Percentiles rank a stretch among this genome's conserved stretches.
These are phyloP conservation scores for Cyanidiococcus yangmingshanensis DNA, from an alignment of 23 red algal genomes.

Conservation along the genomic window DNA sequence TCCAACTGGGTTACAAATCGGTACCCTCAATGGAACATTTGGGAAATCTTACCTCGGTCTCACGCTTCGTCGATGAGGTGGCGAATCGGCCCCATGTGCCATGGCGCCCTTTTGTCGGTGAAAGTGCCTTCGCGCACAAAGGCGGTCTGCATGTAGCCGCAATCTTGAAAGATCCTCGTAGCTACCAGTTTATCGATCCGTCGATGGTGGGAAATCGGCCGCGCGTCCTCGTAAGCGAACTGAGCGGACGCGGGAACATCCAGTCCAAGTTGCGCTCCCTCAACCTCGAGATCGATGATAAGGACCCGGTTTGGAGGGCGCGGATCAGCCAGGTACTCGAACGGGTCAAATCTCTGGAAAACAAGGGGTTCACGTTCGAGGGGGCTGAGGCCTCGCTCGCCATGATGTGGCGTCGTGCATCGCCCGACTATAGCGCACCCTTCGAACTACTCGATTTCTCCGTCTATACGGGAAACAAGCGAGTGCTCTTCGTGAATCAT, in stretches of 20 bases:
- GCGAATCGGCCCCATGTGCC: slow-evolving; percentile 57
- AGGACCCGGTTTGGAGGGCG: slow-evolving; percentile 30
- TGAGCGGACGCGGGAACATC: slow-evolving; percentile 86
- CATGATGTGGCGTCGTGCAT: slow-evolving; percentile 62
- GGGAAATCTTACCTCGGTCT: slow-evolving; percentile 50
- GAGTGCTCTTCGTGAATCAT: slow-evolving; percentile 22
- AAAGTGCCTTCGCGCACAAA: slow-evolving; percentile 95
- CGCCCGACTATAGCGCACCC: slow-evolving; percentile 59
- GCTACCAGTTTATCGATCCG: slow-evolving; percentile 94
- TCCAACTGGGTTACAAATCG: slow-evolving; percentile 52
- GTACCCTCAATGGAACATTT: slow-evolving; percentile 38
- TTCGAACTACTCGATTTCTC: slow-evolving; percentile 92
- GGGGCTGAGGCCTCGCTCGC: slow-evolving; percentile 85
- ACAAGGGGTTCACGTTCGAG: slow-evolving; percentile 95
- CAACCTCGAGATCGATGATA: slow-evolving; percentile 33
- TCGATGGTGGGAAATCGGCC: slow-evolving; percentile 69
- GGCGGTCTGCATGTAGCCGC: slow-evolving; percentile 96
- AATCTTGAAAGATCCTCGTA: slow-evolving; percentile 65
- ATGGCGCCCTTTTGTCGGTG: slow-evolving; percentile 65
- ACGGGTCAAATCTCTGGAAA: slow-evolving; percentile 79
- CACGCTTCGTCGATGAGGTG: slow-evolving; percentile 74
- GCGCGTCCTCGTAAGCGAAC: slow-evolving; percentile 77
- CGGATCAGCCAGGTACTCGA: slow-evolving; percentile 38
- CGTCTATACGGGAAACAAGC: slow-evolving; percentile 72
- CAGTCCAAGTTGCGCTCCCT: slow-evolving; percentile 64